A percentile compares a stretch with the other conserved stretches of the same genome.
phyloP scores from a whole-genome alignment of 2,329 filamentous ascomycete genomes.

The Venturia oleaginea region DNA sequence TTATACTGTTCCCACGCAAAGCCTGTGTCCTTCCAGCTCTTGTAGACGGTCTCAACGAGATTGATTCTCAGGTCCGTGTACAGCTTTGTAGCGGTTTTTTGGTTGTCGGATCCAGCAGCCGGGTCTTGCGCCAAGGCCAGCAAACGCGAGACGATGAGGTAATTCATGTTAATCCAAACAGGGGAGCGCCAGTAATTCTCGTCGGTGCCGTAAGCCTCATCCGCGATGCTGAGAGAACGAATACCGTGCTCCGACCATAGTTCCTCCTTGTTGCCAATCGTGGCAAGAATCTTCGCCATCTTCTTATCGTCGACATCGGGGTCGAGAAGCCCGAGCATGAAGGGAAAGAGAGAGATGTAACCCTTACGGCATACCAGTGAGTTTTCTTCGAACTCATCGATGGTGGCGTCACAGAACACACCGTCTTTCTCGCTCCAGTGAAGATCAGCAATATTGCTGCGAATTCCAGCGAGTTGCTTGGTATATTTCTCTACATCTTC shows the following conservation, averaged over 20 bases:
- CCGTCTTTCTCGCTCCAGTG: conserved; percentile 80
- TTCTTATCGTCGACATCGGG: conserved; percentile 2
- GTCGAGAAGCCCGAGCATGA: conserved; percentile 15
- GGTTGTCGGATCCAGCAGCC: conserved; percentile 53
- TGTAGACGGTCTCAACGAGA: conserved; percentile 76
- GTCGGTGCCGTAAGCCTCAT: conserved; percentile 69
- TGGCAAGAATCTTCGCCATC: conserved; percentile 47
- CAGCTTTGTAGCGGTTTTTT: conserved; percentile 55
- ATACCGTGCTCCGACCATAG: conserved; percentile 81
- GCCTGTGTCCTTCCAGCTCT: conserved; percentile 78
- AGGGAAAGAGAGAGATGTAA: conserved; percentile 15
- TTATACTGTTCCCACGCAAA: conserved; percentile 98
- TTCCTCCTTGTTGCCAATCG: conserved; percentile 69
- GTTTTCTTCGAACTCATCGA: conserved; percentile 92
- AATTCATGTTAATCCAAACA: conserved; percentile 95
- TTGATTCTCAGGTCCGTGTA: conserved; percentile 72
- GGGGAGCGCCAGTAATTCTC: conserved; percentile 97
- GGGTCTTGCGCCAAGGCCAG: conserved; percentile 26
- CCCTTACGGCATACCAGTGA: conserved; percentile 84
- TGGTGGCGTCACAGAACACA: conserved; percentile 88
- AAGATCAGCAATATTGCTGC: conserved; percentile 79
- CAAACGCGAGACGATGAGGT: conserved; percentile 70
- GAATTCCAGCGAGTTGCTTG: conserved; percentile 65
- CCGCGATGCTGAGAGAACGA: conserved; percentile 72
- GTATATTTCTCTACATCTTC: conserved; percentile 66